These are phyloP conservation scores for Phytophthora palmivora DNA, from an alignment of 352 stramenopile species.

Conservation along the genomic window DNA sequence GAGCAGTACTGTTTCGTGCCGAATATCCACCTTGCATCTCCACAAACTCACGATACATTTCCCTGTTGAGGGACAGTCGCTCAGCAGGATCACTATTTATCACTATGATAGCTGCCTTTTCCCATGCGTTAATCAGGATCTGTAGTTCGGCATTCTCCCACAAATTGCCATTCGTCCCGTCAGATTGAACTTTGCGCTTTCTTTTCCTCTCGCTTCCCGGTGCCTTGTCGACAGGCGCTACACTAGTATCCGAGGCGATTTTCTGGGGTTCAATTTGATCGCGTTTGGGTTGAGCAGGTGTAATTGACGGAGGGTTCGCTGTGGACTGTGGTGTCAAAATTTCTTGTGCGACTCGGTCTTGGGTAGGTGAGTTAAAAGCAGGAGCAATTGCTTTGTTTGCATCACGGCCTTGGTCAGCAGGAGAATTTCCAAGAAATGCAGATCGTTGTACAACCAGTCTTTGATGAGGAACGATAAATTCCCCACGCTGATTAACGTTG, in stretches of 20 bases:
- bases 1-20: slow-evolving; percentile 38
- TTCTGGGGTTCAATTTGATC: slow-evolving; percentile 2
- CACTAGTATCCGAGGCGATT: background rate
- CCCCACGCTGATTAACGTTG: background rate
- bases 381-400: background rate
- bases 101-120: slow-evolving; percentile 41
- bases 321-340: background rate
- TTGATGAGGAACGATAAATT: slow-evolving; percentile 2
- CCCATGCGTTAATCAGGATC: slow-evolving; percentile 44
- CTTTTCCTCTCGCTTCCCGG: slow-evolving; percentile 11
- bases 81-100: slow-evolving; percentile 27
- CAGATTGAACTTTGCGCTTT: slow-evolving; percentile 32
- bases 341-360: background rate
- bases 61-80: slow-evolving; percentile 38
- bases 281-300: slow-evolving; percentile 1
- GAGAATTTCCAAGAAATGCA: background rate
- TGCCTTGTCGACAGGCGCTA: background rate
- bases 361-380: background rate
- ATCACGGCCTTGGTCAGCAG: background rate
- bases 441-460: background rate
- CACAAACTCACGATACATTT: slow-evolving; percentile 48
- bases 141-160: slow-evolving; percentile 46
- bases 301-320: background rate
- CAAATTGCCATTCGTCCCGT: slow-evolving; percentile 32
- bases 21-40: slow-evolving; percentile 42